phyloP scores from a whole-genome alignment of 169 alveolate species.

The Eimeria praecox region DNA sequence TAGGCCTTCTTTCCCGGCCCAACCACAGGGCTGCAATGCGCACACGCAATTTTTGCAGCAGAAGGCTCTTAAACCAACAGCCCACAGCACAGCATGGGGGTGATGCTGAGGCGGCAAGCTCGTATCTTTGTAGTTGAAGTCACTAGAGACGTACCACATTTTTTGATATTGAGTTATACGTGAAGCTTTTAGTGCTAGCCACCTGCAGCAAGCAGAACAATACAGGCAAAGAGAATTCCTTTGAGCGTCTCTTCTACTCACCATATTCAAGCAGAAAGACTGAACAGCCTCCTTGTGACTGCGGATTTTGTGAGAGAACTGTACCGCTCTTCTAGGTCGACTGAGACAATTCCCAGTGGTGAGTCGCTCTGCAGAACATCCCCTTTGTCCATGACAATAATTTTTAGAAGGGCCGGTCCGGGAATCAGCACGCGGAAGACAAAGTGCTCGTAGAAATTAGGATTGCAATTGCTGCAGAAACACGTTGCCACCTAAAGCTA shows the following conservation, averaged over 20 bases:
- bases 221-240: background rate
- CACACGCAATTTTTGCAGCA: background rate
- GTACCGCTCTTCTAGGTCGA: conserved; percentile 77
- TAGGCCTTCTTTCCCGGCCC: conserved; percentile 20
- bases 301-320: background rate
- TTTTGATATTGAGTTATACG: conserved; percentile 7
- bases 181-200: conserved; percentile 62
- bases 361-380: conserved; percentile 61
- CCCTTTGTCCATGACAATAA: conserved; percentile 75
- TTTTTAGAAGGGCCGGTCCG: conserved; percentile 58
- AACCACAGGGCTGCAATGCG: conserved; percentile 57
- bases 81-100: background rate
- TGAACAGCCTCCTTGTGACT: background rate
- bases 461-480: conserved; percentile 42
- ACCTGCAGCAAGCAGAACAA: conserved; percentile 43
- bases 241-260: background rate
- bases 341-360: conserved; percentile 17
- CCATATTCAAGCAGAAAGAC: background rate
- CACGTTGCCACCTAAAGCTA: background rate
- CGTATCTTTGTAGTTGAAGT: background rate
- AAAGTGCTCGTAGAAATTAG: conserved; percentile 82
- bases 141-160: background rate
- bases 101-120: background rate
- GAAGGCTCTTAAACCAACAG: background rate
- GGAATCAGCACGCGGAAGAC: conserved; percentile 60